These are phyloP conservation scores for Letharia lupina DNA, from an alignment of 495 filamentous ascomycete species.

Conservation along the genomic window DNA sequence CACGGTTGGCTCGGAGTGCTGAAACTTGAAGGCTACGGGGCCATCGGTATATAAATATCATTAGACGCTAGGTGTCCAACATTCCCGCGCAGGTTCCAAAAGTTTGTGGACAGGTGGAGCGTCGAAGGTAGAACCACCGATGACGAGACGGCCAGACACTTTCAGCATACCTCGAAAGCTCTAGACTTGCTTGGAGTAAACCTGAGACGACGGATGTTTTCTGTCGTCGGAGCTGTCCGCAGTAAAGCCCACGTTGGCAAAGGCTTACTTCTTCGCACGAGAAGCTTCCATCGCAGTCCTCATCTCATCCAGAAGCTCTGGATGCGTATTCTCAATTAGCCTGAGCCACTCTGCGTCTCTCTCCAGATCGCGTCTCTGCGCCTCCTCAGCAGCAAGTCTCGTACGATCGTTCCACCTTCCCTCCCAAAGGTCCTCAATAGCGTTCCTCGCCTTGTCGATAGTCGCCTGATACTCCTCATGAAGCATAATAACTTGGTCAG, in stretches of 20 bases:
- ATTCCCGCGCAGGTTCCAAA: neutral
- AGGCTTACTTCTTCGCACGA: neutral
- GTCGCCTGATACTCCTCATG: conserved; percentile 8
- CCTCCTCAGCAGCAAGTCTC: conserved; percentile 25
- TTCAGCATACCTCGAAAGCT: neutral
- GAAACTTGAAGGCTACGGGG: no score
- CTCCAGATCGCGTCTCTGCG: conserved; percentile 18
- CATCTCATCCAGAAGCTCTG: conserved; percentile 22
- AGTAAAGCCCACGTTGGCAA: neutral
- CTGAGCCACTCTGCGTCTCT: conserved; percentile 28
- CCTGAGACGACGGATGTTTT: neutral
- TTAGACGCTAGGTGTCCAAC: neutral
- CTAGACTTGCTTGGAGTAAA: neutral
- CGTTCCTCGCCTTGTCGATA: conserved; percentile 26
- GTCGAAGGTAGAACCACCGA: no score
- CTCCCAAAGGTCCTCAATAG: conserved; percentile 31
- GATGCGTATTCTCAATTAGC: conserved; percentile 18
- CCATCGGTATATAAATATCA: neutral
- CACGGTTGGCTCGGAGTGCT: no score
- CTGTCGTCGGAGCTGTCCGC: no score
- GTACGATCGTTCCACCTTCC: conserved; percentile 27
- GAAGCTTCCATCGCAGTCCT: conserved; percentile 7
- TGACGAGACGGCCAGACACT: neutral
- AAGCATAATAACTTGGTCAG: conserved; percentile 6
- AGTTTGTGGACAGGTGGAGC: no score